A percentile compares a stretch with the other conserved stretches of the same genome.
phyloP scores from a whole-genome alignment of 2,329 filamentous ascomycete genomes.

The Trichoderma sp. region DNA sequence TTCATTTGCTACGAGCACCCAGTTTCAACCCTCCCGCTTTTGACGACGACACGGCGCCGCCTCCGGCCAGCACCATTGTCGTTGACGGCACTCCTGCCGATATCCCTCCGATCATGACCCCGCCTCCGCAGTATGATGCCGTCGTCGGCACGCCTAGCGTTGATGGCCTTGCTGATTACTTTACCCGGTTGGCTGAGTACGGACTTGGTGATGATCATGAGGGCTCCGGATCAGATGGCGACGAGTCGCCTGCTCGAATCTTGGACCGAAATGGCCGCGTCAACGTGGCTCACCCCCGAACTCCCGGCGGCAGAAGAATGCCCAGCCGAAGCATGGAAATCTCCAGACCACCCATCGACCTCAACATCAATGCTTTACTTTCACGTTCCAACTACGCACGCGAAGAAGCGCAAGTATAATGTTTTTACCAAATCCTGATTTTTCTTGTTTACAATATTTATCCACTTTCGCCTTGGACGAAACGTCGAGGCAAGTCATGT shows the following conservation, averaged over 20 bases:
- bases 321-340: constrained; percentile 61
- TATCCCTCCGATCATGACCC: constrained; percentile 59
- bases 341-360: constrained; percentile 39
- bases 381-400: not conserved
- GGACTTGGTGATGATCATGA: constrained; percentile 48
- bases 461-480: not conserved
- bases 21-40: constrained; percentile 89
- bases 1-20: constrained; percentile 79
- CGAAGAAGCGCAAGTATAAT: constrained; percentile 7
- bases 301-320: constrained; percentile 53
- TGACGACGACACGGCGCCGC: constrained; percentile 64
- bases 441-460: not conserved
- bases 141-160: constrained; percentile 71
- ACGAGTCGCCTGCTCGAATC: constrained; percentile 49
- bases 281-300: constrained; percentile 59
- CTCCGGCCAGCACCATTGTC: constrained; percentile 33
- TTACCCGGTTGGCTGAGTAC: constrained; percentile 74
- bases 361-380: constrained; percentile 31
- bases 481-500: not conserved
- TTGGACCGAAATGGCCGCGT: constrained; percentile 55
- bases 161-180: constrained; percentile 81
- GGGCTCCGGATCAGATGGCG: constrained; percentile 44
- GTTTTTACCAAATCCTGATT: not conserved
- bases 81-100: not conserved
- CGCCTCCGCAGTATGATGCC: constrained; percentile 80